These are phyloP conservation scores for Hirschfeldia incana DNA, from an alignment of 345 rosid genomes.

Conservation along the genomic window DNA sequence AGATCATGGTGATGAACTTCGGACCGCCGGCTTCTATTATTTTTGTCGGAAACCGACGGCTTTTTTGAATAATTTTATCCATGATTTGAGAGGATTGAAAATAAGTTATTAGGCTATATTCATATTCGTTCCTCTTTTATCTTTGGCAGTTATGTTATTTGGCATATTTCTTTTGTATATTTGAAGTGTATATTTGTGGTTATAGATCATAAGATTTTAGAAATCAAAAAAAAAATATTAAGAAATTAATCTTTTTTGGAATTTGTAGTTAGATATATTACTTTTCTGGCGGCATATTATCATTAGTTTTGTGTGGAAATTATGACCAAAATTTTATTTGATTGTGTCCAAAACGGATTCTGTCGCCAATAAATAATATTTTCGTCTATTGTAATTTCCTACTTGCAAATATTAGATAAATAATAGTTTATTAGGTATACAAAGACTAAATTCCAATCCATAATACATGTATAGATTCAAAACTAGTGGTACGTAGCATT, in stretches of 20 bases:
- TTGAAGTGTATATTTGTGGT: not conserved
- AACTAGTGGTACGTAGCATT: not conserved
- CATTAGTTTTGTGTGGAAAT: too few species aligned
- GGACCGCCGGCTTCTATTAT: slow-evolving; percentile 21
- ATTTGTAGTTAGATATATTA: too few species aligned
- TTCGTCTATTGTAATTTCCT: not conserved
- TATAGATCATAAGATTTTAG: not conserved
- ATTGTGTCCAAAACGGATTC: too few species aligned
- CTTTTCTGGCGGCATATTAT: too few species aligned
- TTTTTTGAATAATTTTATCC: not conserved
- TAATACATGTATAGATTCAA: not conserved
- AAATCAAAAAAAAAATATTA: too few species aligned
- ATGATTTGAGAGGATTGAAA: slow-evolving; percentile 3
- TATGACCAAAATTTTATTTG: too few species aligned
- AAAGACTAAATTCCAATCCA: not conserved
- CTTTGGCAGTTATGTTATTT: slow-evolving; percentile 2
- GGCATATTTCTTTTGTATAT: not conserved
- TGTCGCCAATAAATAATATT: too few species aligned
- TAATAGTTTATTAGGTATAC: not conserved
- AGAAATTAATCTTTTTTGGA: too few species aligned
- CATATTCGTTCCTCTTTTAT: not conserved
- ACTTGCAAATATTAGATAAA: not conserved
- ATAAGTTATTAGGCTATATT: not conserved
- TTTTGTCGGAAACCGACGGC: slow-evolving; percentile 6
- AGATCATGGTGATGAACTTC: not conserved